Evolutionary conservation across 257 asterid species (phyloP).

Genomic region (Asclepias syriaca): DNA sequence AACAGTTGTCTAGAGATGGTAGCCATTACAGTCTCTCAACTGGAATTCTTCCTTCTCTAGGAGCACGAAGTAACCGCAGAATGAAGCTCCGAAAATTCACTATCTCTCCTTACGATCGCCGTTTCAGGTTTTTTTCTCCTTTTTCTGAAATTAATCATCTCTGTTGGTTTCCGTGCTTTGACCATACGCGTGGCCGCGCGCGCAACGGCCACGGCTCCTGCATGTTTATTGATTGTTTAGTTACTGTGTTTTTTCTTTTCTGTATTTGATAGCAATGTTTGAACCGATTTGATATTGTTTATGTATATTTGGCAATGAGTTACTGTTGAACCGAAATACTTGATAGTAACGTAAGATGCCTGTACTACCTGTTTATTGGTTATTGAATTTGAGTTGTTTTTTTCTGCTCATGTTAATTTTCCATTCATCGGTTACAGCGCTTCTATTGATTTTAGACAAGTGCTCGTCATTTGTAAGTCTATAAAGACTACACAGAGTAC

Average conservation of each 20-base stretch:
- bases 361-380: not conserved
- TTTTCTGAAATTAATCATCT: no score
- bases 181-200: not conserved
- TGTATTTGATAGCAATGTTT: not conserved
- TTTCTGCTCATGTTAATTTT: not conserved
- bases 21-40: constrained; percentile 43
- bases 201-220: not conserved
- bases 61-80: constrained; percentile 44
- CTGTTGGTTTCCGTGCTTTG: not conserved
- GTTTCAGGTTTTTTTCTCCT: constrained; percentile 24
- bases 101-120: constrained; percentile 42
- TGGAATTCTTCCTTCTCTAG: constrained; percentile 56
- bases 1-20: constrained; percentile 39
- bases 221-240: not conserved
- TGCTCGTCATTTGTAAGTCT: not conserved
- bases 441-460: not conserved
- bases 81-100: constrained; percentile 33
- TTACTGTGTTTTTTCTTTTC: not conserved
- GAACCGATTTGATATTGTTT: not conserved
- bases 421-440: not conserved
- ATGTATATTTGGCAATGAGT: not conserved
- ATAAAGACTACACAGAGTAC: not conserved
- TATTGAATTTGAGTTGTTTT: not conserved
- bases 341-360: constrained; percentile 7
- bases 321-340: no score